Evolutionary conservation across 176 grass and related monocot genomes (phyloP), one percentile per base, ranked within the genome.

Genomic region (Coix lacrymajobi): DNA sequence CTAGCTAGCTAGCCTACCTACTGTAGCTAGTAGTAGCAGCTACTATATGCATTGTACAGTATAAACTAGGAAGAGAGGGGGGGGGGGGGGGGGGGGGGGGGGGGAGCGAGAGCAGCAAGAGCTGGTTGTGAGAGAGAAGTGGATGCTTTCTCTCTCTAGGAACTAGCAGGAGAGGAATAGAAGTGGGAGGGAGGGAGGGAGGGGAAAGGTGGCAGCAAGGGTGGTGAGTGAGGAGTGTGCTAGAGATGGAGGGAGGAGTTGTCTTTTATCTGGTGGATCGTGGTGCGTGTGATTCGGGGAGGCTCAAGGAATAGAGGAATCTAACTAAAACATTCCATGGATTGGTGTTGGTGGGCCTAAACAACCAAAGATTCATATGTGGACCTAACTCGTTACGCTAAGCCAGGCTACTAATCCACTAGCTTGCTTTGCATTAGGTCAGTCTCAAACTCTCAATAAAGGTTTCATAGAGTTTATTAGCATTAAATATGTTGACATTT

Each of bases 321-420:
- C 93, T 87, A 95, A 93, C 96, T 86, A 93, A 93, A 95, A 93
- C 91, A 93, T 95, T 95, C 89, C 87, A 75, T 87, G 83, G 84
- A 90, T 85, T 91, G 85, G 83, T 87, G 54, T 83, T 87, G 73
- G 80, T 88, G 73, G 92, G 70, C 83, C 69, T 78, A 71, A 71
- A 82, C 79, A 48, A 67, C 66, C 80, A 71, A 66, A 91, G 75
- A 83, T 85, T 78, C 68, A 81, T 75, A 70, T 72, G 66, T 49
- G 63, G 75, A 65, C 24, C 36, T 76, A 74, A 62, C 19, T 19
- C 7, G 20, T 25, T 58, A 58, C 9, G 54, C 54, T 58, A 66
- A 48, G 8, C 43, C 84, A 58, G 61, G 16, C 67, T 22, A 17
- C 45, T 80, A 14, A 25, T 51, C n/a, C n/a, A n/a, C n/a, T n/a